Conservation (phyloP, 441 rosid genomes). For the Manihot esculenta region DNA sequence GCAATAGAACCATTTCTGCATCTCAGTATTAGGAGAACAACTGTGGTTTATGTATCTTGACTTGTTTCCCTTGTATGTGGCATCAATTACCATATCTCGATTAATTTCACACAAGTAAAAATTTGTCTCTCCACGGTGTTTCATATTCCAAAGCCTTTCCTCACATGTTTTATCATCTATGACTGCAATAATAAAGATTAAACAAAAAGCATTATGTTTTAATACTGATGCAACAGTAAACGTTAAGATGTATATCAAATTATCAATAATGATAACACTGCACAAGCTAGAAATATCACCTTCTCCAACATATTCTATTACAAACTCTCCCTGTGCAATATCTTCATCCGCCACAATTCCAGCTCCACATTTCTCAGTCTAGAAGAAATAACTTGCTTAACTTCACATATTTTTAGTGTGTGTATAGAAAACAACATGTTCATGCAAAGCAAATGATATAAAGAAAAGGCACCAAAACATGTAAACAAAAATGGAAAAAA, state of each 20-base stretch:
- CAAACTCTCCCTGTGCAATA: slow-evolving; percentile 79
- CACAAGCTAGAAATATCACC: slow-evolving; percentile 43
- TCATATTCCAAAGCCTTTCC: slow-evolving; percentile 98
- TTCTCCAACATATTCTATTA: slow-evolving; percentile 98
- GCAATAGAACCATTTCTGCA: slow-evolving; percentile 89
- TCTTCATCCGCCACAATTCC: slow-evolving; percentile 94
- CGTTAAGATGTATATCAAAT: slow-evolving; percentile 10
- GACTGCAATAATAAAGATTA: slow-evolving; percentile 43
- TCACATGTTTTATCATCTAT: slow-evolving; percentile 98
- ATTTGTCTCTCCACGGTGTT: slow-evolving; percentile 88
- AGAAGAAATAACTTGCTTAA: slow-evolving; percentile 42
- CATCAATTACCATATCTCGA: slow-evolving; percentile 98
- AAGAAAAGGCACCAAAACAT: slow-evolving; percentile 16
- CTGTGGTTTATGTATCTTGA: slow-evolving; percentile 98
- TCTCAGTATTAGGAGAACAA: slow-evolving; percentile 92
- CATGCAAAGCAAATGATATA: slow-evolving; percentile 13
- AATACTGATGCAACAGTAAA: slow-evolving; percentile 9
- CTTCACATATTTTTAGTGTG: slow-evolving; percentile 27
- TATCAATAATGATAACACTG: slow-evolving; percentile 10
- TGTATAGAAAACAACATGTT: slow-evolving; percentile 17
- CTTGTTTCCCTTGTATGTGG: slow-evolving; percentile 95
- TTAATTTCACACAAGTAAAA: slow-evolving; percentile 96
- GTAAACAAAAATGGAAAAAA: slow-evolving; percentile 8
- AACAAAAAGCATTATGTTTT: slow-evolving; percentile 9
- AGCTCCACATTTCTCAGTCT: slow-evolving; percentile 97